Evolutionary conservation across 2,329 filamentous ascomycete species (phyloP).

Genomic region (Arthrobotrys megalospora): DNA sequence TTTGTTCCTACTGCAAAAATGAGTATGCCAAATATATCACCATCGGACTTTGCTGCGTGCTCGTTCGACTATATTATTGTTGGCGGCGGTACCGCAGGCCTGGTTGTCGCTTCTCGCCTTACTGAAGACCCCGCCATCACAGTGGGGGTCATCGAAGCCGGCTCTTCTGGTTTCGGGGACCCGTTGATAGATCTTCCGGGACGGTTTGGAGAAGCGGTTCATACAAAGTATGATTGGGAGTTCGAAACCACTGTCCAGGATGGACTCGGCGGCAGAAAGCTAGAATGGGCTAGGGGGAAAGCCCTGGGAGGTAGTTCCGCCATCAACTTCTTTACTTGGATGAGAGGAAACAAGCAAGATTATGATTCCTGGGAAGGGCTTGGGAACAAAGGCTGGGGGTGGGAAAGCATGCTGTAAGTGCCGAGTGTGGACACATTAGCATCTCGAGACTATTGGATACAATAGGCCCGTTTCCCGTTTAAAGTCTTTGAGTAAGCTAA

Average conservation of each 20-base stretch:
- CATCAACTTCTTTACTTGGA: constrained; percentile 66
- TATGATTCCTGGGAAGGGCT: constrained; percentile 74
- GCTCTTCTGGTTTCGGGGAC: constrained; percentile 38
- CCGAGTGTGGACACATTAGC: no score
- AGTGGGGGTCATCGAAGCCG: constrained; percentile 55
- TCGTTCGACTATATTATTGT: constrained; percentile 71
- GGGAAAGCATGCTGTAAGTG: constrained; percentile 69
- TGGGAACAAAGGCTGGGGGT: constrained; percentile 75
- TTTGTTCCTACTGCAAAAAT: neutral
- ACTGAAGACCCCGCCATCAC: constrained; percentile 61
- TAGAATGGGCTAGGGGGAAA: constrained; percentile 58
- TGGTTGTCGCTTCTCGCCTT: constrained; percentile 70
- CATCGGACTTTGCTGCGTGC: constrained; percentile 31
- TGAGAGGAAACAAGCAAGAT: constrained; percentile 69
- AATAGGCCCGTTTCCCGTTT: no score
- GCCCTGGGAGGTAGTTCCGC: constrained; percentile 66
- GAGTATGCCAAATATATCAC: constrained; percentile 26
- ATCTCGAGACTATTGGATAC: no score
- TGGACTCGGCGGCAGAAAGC: constrained; percentile 43
- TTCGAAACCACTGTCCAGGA: constrained; percentile 44
- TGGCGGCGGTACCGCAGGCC: constrained; percentile 72
- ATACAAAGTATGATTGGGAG: constrained; percentile 57
- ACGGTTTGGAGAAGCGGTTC: constrained; percentile 43
- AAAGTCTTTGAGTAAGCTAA: neutral
- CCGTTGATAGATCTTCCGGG: constrained; percentile 51